Evolutionary conservation across 768 basidiomycete species (phyloP), one percentile per base, ranked within the genome.

Genomic region (Macrolepiota fuliginosa): DNA sequence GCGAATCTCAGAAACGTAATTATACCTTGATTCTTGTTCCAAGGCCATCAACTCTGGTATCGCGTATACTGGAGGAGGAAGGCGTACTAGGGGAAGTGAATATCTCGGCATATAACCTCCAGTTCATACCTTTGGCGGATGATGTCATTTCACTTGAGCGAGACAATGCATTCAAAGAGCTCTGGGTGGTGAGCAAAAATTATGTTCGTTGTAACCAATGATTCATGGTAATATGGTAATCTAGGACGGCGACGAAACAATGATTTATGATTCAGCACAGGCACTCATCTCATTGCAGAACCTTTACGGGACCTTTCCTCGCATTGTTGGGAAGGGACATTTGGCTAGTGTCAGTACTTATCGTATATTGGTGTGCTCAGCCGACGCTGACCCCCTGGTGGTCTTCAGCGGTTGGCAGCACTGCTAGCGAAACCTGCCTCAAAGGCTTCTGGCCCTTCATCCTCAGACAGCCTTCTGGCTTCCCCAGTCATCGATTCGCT

Each of bases 21-120:
- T 98, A 92, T 73, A 96, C 90, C 24, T 73, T 98, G 36, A 76
- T 99, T 27, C 84, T 97, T 49, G 92, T 95, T 0, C 97, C 97
- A 9, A 82, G 96, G 42, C 79, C 85, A 39, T 98, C 97, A 2
- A 90, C 90, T 4, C 81, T 98, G 7, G 92, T 96, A 56, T 84
- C 87, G 36, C 85, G 88, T 59, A 88, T 95, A 64, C 76, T 99
- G 47, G 95, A 98, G 69, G 96, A 98, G 71, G 91, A 97, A 69
- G 97, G 96, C n/a, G 96, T 99, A 0, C 82, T 96, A 15, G 97
- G 97, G n/a, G 96, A 98, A 68, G 81, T 99, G 49, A 88, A 84
- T 7, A 84, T 98, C 32, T 85, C 87, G 19, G 84, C 92, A 29
- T 96, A 94, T 74, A 92, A 93, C 71, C 81, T 99, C 24, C 94